Percentiles rank a stretch among this genome's conserved stretches.
Evolutionary conservation across 805 yeast species (phyloP).

Genomic region (Saccharomycopsis sp.): DNA sequence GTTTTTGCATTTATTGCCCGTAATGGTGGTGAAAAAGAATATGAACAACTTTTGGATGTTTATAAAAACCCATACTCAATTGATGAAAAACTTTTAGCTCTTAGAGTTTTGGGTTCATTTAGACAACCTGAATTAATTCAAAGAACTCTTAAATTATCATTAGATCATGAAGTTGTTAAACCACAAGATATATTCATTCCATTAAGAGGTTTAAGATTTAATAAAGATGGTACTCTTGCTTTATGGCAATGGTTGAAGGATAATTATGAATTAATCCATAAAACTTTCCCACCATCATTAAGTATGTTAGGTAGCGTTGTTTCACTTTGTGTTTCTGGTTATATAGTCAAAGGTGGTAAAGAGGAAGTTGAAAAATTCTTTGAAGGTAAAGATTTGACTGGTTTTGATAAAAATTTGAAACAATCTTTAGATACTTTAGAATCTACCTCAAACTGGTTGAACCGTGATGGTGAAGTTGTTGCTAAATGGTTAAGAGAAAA

Average conservation of each 20-base stretch:
- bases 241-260: constrained; percentile 63
- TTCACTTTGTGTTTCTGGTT: constrained; percentile 46
- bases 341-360: constrained; percentile 44
- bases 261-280: constrained; percentile 63
- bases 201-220: constrained; percentile 58
- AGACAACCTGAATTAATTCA: constrained; percentile 39
- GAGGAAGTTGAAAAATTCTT: constrained; percentile 43
- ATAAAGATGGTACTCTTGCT: constrained; percentile 53
- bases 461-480: constrained; percentile 42
- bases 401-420: constrained; percentile 54
- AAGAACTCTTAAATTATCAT: constrained; percentile 44
- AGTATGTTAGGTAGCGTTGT: constrained; percentile 75
- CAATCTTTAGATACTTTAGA: constrained; percentile 53
- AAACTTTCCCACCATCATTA: constrained; percentile 69
- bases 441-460: constrained; percentile 47
- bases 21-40: constrained; percentile 50
- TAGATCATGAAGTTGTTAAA: constrained; percentile 49
- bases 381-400: constrained; percentile 43
- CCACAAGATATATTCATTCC: constrained; percentile 71
- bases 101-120: constrained; percentile 59
- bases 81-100: constrained; percentile 62
- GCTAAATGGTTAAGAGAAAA: constrained; percentile 37
- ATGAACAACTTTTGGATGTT: constrained; percentile 49
- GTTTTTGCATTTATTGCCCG: constrained; percentile 60
- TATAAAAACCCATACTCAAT: constrained; percentile 50